phyloP scores from a whole-genome alignment of 345 rosid genomes.

The Pseudoturritis turrita region DNA sequence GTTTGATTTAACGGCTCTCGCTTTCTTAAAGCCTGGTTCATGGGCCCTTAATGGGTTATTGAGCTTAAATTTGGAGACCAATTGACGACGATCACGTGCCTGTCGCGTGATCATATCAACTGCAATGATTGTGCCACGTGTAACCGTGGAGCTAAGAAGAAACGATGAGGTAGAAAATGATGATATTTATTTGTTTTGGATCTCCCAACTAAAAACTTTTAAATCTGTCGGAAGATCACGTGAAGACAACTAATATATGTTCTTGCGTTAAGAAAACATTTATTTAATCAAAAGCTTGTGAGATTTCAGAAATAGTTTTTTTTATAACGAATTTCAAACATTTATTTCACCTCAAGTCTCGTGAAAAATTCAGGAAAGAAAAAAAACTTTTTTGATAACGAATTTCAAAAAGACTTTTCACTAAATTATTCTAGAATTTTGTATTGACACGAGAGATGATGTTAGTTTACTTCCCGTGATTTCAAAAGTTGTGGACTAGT shows the following conservation, averaged over 20 bases:
- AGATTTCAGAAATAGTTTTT: neutral
- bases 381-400: neutral
- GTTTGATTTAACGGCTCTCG: neutral
- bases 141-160: neutral
- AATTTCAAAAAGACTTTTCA: neutral
- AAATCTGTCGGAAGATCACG: slow-evolving; percentile 30
- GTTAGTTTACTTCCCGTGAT: neutral
- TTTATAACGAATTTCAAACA: neutral
- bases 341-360: neutral
- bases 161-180: neutral
- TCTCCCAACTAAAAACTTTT: slow-evolving; percentile 18
- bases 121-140: slow-evolving; percentile 6
- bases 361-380: neutral
- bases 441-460: neutral
- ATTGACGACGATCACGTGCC: neutral
- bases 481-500: neutral
- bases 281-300: neutral
- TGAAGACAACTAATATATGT: slow-evolving; percentile 23
- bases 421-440: neutral
- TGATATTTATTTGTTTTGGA: neutral
- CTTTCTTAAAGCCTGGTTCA: neutral
- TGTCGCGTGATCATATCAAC: neutral
- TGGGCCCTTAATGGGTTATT: neutral
- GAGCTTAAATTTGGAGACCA: neutral
- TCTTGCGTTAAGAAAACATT: slow-evolving; percentile 1